Base-by-base conservation (phyloP, 805 yeast species). In the Metschnikowia reukaufii region DNA sequence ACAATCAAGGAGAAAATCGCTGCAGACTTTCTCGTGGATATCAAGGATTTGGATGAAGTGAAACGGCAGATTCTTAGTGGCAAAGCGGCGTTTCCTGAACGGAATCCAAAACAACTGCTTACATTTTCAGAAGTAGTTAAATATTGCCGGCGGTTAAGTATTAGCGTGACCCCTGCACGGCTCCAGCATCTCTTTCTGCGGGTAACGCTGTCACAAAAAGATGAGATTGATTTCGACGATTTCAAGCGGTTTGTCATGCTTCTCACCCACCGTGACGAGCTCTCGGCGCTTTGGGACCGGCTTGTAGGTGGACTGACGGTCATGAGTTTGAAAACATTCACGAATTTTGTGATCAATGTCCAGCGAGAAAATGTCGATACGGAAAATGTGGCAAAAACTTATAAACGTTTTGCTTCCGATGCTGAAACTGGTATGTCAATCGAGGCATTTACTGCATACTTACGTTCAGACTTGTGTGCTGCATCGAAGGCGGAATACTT, bases 201-300 rank as follows among this genome's bases (percentile, higher is more conserved):
- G 19, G 84, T 83, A 15, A 35, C 47, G 15, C 50, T 56, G 20
- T 56, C 52, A 9, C 36, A n/a, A 15, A 51, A 48, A 19, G 42
- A 52, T 18, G 74, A 74, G 21, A 66, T 92, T 18, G 77, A 79
- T 51, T 90, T 89, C 57, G 74, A 73, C 2, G 89, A 88, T 53
- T 92, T 92, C 64, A 85, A 87, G 60, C 61, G 63, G 17, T 89
- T 91, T 65, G 95, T 92, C 2, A 74, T 79, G 36, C 64, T 79
- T 3, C 66, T 92, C 37, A 86, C 88, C 55, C 66, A 66, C 34
- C 73, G 97, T 46, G 67, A 72, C 6, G 98, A 91, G 49, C 66
- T 91, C 2, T 54, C 53, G 0, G 52, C 44, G 0, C 69, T 90
- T 2, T 87, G 84, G 76, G 58, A 68, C 1, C 39, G 54, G 0